Base-by-base conservation (phyloP, 768 basidiomycete genomes). In the Trametes sanguinea region DNA sequence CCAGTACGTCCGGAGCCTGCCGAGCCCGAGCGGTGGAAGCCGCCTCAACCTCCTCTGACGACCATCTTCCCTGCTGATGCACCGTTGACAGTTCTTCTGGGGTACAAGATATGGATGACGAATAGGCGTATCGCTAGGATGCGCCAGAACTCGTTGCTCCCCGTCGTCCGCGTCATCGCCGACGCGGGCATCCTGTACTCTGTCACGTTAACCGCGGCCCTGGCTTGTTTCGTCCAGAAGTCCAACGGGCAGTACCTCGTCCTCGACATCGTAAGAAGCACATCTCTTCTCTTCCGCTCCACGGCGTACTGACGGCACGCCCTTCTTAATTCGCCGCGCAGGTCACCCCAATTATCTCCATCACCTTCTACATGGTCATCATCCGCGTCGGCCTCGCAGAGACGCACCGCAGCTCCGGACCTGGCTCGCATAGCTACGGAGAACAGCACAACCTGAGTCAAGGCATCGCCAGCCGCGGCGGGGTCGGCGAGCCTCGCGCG, bases 331-430 rank as follows among this genome's bases (percentile, higher is more conserved):
- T 27, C 29, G 30, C 27, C n/a, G 11, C n/a, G 11, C 51, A 71
- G 70, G 62, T 64, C 17, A 65, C 63, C 54, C 67, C 70, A 8
- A 69, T 69, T 47, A 68, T 71, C 16, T 69, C 70, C 11, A 66
- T 71, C 39, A 58, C 68, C n/a, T 71, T 69, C 56, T 71, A 64
- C 56, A 69, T 71, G 68, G 64, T 69, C 51, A 67, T 71, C 60
- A 60, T 71, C 48, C 67, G 67, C 8, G 60, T 67, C 43, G 67
- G 67, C 2, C 59, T 66, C 22, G 39, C 61, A 17, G 40, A 51
- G 17, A 32, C 55, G 6, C 27, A 44, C 6, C 42, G 57, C 30
- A 59, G 50, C 30, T 8, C 35, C 9, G 40, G 51, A 11, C 57
- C 40, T 16, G 22, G 39, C 16, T 14, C 46, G 35, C 27, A 39